Base-by-base conservation (phyloP, 1,284 basidiomycete genomes). In the Cutaneotrichosporon mucoides region DNA sequence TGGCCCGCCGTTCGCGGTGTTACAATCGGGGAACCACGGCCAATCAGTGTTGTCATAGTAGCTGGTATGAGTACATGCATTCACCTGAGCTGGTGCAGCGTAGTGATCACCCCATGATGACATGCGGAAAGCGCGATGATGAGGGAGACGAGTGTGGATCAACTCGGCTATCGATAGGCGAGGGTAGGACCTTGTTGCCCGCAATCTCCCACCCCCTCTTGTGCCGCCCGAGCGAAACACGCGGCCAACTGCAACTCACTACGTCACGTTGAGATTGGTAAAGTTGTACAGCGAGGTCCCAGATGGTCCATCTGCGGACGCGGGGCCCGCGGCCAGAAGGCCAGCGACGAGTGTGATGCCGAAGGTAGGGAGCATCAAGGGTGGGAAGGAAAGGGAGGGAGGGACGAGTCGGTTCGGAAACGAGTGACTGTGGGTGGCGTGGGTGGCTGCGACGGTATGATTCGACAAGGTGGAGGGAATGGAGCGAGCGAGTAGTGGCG, bases 11-110 rank as follows among this genome's bases (percentile, higher is more conserved):
- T 37, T 34, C 5, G 43, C 36, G 6, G 35, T 40, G 5, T 55
- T 42, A 58, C 61, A 63, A n/a, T 37, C 35, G 15, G 38, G 38
- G 53, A 55, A 43, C 8, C 33, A 42, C 9, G 54, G 50, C 37
- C 11, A 45, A 37, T 36, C 36, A 3, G 15, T 37, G 51, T 58
- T 51, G 59, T 64, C 62, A 35, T 64, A 64, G 62, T 64, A 64
- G 56, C 62, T 64, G 54, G 12, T 6, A 45, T 53, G 37, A 53
- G 45, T 37, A 24, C 24, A 24, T 24, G 24, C 24, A 24, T 24
- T 24, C 24, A 24, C 24, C 24, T 24, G 24, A 24, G 24, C 24
- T 24, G 24, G 24, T 24, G 24, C 24, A 24, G 24, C 24, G 24
- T 24, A 24, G 24, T 24, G 24, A 24, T 24, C 24, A 24, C 24